Evolutionary conservation across 1,139 yeast species (phyloP).

Genomic region (Yamadazyma kanchanaburiensis): DNA sequence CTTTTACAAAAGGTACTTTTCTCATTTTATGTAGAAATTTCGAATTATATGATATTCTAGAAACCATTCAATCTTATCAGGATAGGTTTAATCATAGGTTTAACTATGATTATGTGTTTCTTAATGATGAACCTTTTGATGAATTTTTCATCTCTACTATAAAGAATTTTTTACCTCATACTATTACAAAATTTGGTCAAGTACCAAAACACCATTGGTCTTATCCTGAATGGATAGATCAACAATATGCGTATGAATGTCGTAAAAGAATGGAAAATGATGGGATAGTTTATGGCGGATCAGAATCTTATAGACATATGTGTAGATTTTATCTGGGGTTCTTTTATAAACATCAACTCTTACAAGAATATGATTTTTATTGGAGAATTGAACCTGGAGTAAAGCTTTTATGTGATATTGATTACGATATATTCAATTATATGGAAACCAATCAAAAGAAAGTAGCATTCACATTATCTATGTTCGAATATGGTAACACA

Average conservation of each 20-base stretch:
- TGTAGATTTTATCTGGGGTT: constrained; percentile 35
- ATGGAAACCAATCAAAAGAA: constrained; percentile 20
- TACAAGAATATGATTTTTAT: constrained; percentile 27
- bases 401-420: constrained; percentile 24
- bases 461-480: constrained; percentile 25
- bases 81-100: constrained; percentile 64
- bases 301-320: constrained; percentile 36
- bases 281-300: constrained; percentile 24
- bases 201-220: constrained; percentile 30
- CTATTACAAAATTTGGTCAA: constrained; percentile 27
- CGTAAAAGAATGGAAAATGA: constrained; percentile 8
- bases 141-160: constrained; percentile 21
- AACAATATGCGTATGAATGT: constrained; percentile 15
- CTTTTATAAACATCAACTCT: constrained; percentile 29
- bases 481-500: constrained; percentile 33
- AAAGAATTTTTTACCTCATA: constrained; percentile 17
- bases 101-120: constrained; percentile 34
- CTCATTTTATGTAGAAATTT: constrained; percentile 70
- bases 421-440: constrained; percentile 24
- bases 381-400: constrained; percentile 38
- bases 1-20: constrained; percentile 37
- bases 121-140: constrained; percentile 31
- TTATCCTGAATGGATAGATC: constrained; percentile 28
- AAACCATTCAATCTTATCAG: constrained; percentile 64
- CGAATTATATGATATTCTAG: constrained; percentile 57